Conservation (phyloP, 164 flowering plant genomes). For the Stephania yunnanensis region DNA sequence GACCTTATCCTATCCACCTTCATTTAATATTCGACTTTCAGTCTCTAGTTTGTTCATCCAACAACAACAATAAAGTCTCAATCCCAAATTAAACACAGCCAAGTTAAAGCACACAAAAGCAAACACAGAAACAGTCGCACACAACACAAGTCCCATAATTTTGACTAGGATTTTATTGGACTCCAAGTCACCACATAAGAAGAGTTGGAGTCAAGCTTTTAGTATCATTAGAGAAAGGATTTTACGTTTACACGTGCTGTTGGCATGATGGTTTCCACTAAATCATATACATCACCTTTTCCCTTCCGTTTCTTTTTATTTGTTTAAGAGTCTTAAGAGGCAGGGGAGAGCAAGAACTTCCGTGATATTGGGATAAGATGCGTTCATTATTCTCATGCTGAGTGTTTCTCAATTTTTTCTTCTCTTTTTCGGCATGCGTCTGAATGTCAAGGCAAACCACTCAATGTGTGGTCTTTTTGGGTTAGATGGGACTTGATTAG, state of each 20-base stretch:
- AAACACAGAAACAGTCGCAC: neutral
- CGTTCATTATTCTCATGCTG: neutral
- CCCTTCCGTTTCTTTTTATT: neutral
- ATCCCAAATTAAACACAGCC: no score
- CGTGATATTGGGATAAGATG: constrained; percentile 4
- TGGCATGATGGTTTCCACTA: constrained; percentile 5
- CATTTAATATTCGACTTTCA: neutral
- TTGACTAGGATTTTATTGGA: neutral
- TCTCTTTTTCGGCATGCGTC: constrained; percentile 4
- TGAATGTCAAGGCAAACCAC: constrained; percentile 1
- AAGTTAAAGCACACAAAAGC: neutral
- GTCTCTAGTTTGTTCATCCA: neutral
- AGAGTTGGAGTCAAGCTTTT: neutral
- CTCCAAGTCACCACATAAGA: neutral
- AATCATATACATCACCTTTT: neutral
- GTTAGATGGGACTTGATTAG: neutral
- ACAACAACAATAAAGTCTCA: no score
- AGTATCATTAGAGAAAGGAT: no score
- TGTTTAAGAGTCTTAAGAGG: neutral
- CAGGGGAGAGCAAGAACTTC: neutral
- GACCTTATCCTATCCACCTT: constrained; percentile 19
- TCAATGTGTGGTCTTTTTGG: neutral
- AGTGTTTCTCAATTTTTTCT: neutral
- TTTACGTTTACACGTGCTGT: neutral
- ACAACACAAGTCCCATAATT: no score